Conservation (phyloP, 2,329 filamentous ascomycete genomes). For the Fusarium odoratissimum region DNA sequence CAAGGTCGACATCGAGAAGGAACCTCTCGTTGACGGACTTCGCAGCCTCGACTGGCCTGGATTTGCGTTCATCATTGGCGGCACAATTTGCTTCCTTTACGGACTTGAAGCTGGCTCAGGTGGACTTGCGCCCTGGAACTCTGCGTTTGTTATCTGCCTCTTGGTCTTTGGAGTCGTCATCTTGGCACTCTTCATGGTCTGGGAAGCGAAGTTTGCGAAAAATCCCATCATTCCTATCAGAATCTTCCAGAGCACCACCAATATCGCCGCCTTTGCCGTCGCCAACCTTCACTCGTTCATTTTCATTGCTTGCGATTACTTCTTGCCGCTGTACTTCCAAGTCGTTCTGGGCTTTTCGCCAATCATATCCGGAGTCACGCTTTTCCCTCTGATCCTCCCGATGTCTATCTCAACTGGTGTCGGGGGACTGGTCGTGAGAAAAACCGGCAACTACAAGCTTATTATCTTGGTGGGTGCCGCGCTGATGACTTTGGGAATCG, state of each 20-base stretch:
- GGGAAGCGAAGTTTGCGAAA: constrained; percentile 77
- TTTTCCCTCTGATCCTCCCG: constrained; percentile 76
- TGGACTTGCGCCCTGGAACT: constrained; percentile 77
- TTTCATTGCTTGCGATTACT: constrained; percentile 82
- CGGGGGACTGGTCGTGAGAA: constrained; percentile 67
- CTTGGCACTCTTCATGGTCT: constrained; percentile 73
- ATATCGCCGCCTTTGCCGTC: constrained; percentile 72
- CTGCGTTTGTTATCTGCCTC: constrained; percentile 79
- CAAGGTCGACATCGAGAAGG: constrained; percentile 75
- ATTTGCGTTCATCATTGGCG: constrained; percentile 72
- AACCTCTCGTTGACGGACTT: constrained; percentile 69
- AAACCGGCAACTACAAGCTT: constrained; percentile 72
- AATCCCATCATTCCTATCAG: constrained; percentile 82
- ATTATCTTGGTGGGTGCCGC: constrained; percentile 68
- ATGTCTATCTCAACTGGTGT: constrained; percentile 70
- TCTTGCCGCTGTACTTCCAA: constrained; percentile 87
- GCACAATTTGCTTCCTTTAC: constrained; percentile 87
- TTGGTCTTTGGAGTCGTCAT: constrained; percentile 77
- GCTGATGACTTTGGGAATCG: constrained; percentile 72
- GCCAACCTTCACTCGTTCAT: constrained; percentile 80
- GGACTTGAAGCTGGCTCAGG: constrained; percentile 84
- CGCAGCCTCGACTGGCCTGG: constrained; percentile 71
- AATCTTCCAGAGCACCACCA: constrained; percentile 75
- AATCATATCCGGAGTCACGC: constrained; percentile 77
- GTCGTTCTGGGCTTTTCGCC: constrained; percentile 75